Base-by-base conservation (phyloP, 352 stramenopile genomes). In the Globisporangium heterothallicum region DNA sequence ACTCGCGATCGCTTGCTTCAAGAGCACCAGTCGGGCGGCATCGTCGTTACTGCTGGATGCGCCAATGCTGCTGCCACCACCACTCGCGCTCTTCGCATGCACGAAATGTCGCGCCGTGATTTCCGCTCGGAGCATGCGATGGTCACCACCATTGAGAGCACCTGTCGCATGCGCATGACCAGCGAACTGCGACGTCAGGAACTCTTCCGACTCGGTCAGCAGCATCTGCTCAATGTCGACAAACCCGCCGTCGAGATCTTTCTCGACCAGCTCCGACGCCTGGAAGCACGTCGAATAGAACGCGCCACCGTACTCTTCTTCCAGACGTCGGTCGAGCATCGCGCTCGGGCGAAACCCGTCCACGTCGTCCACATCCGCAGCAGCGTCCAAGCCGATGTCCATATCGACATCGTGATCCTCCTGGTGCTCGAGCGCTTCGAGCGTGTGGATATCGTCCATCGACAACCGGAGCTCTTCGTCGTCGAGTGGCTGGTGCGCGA, bases 221-320 rank as follows among this genome's bases (percentile, higher is more conserved):
- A 88, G 60, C 70, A 88, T 73, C 35, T 82, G 78, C 62, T 88
- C 78, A n/a, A 88, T 74, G 43, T 88, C 73, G 35, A 67, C 66
- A 42, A 71, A 64, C 1, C 52, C 63, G 25, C 68, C 51, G 6
- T 62, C 74, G 26, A 64, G 45, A 43, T 53, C 53, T 45, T 41
- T 68, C 51, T 66, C 32, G 4, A 56, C 25, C 13, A 61, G 46
- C 38, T 61, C 54, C 8, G 53, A 59, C 25, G 38, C 40, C 21
- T 55, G 63, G 45, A 75, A 74, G 19, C 58, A 68, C n/a, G 66
- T 66, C 43, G 53, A 56, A 42, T 52, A 73, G 13, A 70, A 56
- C 34, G 63, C 58, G 19, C 41, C 58, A 13, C 62, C 63, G 49
- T 72, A 88, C 36, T 70, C 70, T 26, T 83, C 72, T n/a, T 72